These are phyloP conservation scores for Achaetomiella virescens DNA, from an alignment of 495 filamentous ascomycete species.

Conservation along the genomic window DNA sequence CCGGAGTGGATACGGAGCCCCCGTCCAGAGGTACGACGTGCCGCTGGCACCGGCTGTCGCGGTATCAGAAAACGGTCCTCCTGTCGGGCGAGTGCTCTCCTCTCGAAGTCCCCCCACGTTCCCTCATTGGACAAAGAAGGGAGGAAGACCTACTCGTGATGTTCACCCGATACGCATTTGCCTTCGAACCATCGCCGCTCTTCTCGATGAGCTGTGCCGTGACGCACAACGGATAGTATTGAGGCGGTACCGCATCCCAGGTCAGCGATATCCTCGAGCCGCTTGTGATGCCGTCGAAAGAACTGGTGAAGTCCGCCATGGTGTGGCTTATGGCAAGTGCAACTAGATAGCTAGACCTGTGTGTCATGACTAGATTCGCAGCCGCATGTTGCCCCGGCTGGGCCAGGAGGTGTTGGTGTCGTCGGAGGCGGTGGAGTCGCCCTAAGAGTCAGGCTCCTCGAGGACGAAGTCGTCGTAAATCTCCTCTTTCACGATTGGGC, in stretches of 20 bases:
- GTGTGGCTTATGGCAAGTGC: not conserved
- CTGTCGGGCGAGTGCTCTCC: not conserved
- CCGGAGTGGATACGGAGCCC: slow-evolving; percentile 34
- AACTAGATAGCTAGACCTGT: no score
- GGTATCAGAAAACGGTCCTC: no score
- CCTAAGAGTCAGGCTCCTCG: no score
- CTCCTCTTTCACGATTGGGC: no score
- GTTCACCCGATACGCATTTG: slow-evolving; percentile 8
- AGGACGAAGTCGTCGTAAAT: no score
- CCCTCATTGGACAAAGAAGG: not conserved
- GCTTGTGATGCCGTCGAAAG: slow-evolving; percentile 8
- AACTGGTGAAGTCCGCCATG: slow-evolving; percentile 7
- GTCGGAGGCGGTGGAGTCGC: not conserved
- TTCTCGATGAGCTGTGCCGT: slow-evolving; percentile 12
- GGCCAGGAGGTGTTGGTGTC: not conserved
- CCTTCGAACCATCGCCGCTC: slow-evolving; percentile 3
- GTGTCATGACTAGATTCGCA: not conserved
- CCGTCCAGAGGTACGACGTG: slow-evolving; percentile 32
- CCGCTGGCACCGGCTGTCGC: slow-evolving; percentile 25
- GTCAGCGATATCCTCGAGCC: not conserved
- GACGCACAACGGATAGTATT: slow-evolving; percentile 11
- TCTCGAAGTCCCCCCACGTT: not conserved
- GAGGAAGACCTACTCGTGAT: slow-evolving; percentile 7
- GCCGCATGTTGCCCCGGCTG: not conserved
- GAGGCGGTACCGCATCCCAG: slow-evolving; percentile 1